phyloP scores from a whole-genome alignment of 805 yeast genomes.

The Myxozyma vanderwaltii region DNA sequence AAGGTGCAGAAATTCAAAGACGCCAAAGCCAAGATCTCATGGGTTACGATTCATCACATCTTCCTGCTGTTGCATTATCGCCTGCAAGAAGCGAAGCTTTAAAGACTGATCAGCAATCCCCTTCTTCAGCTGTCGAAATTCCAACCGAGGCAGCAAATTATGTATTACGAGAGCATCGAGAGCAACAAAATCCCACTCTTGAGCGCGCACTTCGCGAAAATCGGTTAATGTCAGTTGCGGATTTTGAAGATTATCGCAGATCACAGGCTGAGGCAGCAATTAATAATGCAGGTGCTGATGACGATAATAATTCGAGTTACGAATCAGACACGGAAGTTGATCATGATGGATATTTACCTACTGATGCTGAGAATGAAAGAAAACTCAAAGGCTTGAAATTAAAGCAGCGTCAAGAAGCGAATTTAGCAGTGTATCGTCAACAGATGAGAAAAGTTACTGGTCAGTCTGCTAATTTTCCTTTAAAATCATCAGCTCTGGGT shows the following conservation, averaged over 20 bases:
- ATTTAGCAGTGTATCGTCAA: slow-evolving; percentile 47
- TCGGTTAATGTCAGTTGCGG: slow-evolving; percentile 39
- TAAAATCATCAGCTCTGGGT: not conserved
- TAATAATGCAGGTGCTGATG: slow-evolving; percentile 20
- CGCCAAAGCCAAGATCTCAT: not conserved
- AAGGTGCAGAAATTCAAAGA: slow-evolving; percentile 15
- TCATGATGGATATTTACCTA: slow-evolving; percentile 5
- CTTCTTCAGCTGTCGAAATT: not conserved
- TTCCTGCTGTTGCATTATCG: not conserved
- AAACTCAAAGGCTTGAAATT: slow-evolving; percentile 23
- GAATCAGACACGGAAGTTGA: slow-evolving; percentile 1
- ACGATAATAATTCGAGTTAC: slow-evolving; percentile 10
- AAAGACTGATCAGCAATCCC: not conserved
- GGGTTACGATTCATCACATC: not conserved
- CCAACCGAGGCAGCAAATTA: slow-evolving; percentile 20
- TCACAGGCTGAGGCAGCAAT: slow-evolving; percentile 2
- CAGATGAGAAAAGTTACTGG: slow-evolving; percentile 47
- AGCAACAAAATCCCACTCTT: slow-evolving; percentile 2
- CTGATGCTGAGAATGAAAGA: slow-evolving; percentile 22
- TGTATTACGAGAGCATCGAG: not conserved
- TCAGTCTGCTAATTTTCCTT: slow-evolving; percentile 14
- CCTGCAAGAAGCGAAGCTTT: too few species aligned
- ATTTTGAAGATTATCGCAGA: slow-evolving; percentile 34
- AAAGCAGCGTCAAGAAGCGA: slow-evolving; percentile 43
- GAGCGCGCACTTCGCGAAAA: slow-evolving; percentile 12